Evolutionary conservation across 768 basidiomycete species (phyloP).

Genomic region (Cystobasidium onofrii): DNA sequence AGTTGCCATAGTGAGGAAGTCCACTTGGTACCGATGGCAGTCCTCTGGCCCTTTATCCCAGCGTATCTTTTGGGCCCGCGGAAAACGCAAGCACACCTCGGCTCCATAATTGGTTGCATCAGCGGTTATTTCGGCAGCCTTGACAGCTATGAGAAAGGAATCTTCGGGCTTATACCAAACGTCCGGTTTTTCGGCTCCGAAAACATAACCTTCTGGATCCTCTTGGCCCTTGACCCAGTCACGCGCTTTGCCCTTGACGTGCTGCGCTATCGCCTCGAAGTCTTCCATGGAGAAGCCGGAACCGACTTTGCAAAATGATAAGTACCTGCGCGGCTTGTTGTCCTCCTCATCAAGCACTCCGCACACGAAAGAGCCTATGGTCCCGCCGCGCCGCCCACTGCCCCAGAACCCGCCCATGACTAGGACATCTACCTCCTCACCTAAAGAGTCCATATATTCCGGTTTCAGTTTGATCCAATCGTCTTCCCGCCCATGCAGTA

Average conservation of each 20-base stretch:
- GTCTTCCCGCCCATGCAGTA: conserved; percentile 74
- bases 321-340: conserved; percentile 71
- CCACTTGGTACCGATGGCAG: conserved; percentile 23
- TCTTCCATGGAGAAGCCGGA: conserved; percentile 77
- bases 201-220: conserved; percentile 54
- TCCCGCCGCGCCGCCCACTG: conserved; percentile 71
- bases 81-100: conserved; percentile 88
- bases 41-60: not conserved
- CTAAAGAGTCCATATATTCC: conserved; percentile 67
- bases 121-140: conserved; percentile 79
- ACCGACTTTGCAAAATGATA: conserved; percentile 80
- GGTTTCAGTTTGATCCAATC: conserved; percentile 82
- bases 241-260: conserved; percentile 56
- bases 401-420: conserved; percentile 70
- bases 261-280: conserved; percentile 69
- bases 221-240: conserved; percentile 63
- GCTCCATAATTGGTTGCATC: conserved; percentile 76
- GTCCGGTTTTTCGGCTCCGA: conserved; percentile 75
- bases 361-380: conserved; percentile 79
- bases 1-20: conserved; percentile 29
- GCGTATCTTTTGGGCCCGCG: conserved; percentile 45
- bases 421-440: conserved; percentile 82
- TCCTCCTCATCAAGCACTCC: conserved; percentile 52
- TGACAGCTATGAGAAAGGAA: conserved; percentile 86
- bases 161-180: conserved; percentile 81